These are phyloP conservation scores for Tritrichomonas foetus DNA, from an alignment of 208 protist species.

Conservation along the genomic window DNA sequence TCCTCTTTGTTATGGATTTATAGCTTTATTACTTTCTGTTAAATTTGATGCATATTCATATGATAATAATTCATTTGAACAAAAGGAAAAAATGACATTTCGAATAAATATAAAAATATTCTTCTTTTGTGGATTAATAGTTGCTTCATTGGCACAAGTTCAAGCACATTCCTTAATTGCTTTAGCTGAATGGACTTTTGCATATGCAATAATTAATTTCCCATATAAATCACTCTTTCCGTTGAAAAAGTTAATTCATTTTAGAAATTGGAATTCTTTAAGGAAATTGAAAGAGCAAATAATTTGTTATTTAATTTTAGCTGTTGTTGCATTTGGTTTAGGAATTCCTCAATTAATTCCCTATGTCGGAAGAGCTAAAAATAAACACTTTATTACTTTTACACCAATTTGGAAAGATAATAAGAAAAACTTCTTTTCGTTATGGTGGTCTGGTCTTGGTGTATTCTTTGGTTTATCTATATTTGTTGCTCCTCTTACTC, in stretches of 20 bases:
- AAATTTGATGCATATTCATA: not conserved
- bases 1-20: not conserved
- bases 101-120: not conserved
- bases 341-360: not conserved
- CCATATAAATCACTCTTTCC: not conserved
- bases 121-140: not conserved
- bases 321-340: not conserved
- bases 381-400: not conserved
- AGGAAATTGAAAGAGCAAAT: not conserved
- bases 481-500: not conserved
- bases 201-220: not conserved
- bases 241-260: no score
- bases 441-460: not conserved
- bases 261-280: not conserved
- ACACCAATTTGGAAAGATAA: not conserved
- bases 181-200: not conserved
- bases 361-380: not conserved
- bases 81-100: no score
- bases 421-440: not conserved
- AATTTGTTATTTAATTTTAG: not conserved
- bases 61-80: no score
- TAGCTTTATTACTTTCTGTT: not conserved
- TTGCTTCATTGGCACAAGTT: not conserved
- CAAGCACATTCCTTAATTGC: not conserved
- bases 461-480: not conserved